A percentile compares a stretch with the other conserved stretches of the same genome.
phyloP scores from a whole-genome alignment of 73 alveolate species.

The Paramecium pentaurelia region DNA sequence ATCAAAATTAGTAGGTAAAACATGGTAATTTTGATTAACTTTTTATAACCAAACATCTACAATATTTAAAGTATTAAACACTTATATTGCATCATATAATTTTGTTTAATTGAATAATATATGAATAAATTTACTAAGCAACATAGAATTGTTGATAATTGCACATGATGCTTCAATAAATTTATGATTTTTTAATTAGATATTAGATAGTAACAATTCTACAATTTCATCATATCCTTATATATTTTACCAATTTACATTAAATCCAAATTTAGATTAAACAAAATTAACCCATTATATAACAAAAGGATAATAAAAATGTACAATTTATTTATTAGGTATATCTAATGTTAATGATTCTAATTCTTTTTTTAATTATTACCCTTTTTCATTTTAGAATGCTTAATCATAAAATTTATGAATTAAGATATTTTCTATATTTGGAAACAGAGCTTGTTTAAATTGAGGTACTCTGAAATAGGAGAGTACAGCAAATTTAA shows the following conservation, averaged over 20 bases:
- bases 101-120: not conserved
- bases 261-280: not conserved
- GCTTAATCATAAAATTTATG: not conserved
- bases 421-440: not conserved
- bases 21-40: not conserved
- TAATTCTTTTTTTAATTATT: not conserved
- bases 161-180: conserved; percentile 20
- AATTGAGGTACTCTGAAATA: conserved; percentile 3
- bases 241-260: conserved; percentile 1
- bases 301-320: not conserved
- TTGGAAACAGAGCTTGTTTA: not conserved
- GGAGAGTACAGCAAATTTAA: not conserved
- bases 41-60: conserved; percentile 27
- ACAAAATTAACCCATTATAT: not conserved
- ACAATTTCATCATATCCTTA: not conserved
- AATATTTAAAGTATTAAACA: conserved; percentile 18
- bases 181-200: not conserved
- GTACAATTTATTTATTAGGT: not conserved
- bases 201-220: not conserved
- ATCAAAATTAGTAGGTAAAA: conserved; percentile 71
- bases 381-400: not conserved
- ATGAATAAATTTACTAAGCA: not conserved
- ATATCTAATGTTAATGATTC: not conserved
- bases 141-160: not conserved
- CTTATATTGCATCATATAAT: conserved; percentile 40